Percentiles rank a stretch among this genome's conserved stretches.
These are phyloP conservation scores for Trichoderma asperelloides DNA, from an alignment of 495 filamentous ascomycete species.

Conservation along the genomic window DNA sequence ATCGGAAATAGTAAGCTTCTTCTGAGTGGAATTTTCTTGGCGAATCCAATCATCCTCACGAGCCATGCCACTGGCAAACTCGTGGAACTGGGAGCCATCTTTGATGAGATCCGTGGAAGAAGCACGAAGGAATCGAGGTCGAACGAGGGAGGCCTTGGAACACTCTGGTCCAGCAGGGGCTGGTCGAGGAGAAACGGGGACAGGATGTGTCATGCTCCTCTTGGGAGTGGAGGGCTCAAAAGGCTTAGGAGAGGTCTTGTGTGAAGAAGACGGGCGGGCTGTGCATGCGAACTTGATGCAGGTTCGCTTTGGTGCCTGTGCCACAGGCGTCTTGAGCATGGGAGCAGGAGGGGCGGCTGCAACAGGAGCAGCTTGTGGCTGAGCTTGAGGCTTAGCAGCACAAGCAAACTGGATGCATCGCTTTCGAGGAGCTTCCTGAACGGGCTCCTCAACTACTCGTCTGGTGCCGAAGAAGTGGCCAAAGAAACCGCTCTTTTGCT, in stretches of 20 bases:
- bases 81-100: slow-evolving; percentile 75
- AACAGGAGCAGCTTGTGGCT: slow-evolving; percentile 15
- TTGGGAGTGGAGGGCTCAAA: slow-evolving; percentile 38
- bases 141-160: background rate
- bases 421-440: slow-evolving; percentile 36
- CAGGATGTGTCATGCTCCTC: slow-evolving; percentile 24
- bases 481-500: background rate
- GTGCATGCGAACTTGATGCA: slow-evolving; percentile 46
- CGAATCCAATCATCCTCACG: slow-evolving; percentile 83
- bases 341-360: slow-evolving; percentile 13
- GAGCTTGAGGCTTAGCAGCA: slow-evolving; percentile 36
- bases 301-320: slow-evolving; percentile 29
- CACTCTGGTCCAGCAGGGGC: slow-evolving; percentile 11
- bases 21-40: slow-evolving; percentile 43
- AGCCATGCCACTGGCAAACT: slow-evolving; percentile 75
- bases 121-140: slow-evolving; percentile 38
- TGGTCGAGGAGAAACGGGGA: slow-evolving; percentile 29
- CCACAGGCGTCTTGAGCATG: slow-evolving; percentile 15
- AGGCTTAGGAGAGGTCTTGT: slow-evolving; percentile 14
- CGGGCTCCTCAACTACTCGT: slow-evolving; percentile 17
- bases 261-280: slow-evolving; percentile 9
- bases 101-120: slow-evolving; percentile 49
- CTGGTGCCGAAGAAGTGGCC: background rate
- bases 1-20: slow-evolving; percentile 73
- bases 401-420: slow-evolving; percentile 93